Evolutionary conservation across 176 grass and related monocot species (phyloP).

Genomic region (Lolium perenne): DNA sequence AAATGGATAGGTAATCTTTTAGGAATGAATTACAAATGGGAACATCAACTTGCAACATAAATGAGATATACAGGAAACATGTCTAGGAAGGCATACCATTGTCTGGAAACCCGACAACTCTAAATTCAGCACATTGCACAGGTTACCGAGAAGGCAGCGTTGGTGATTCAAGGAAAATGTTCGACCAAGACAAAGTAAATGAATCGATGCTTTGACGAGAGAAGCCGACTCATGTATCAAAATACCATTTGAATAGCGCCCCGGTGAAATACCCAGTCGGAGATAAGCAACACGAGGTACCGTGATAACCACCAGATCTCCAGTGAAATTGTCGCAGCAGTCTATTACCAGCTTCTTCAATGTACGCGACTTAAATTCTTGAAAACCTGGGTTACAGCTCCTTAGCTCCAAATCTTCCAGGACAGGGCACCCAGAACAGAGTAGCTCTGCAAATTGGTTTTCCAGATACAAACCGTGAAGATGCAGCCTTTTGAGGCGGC

Average conservation of each 20-base stretch:
- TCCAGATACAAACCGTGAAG: background rate
- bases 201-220: conserved; percentile 3
- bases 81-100: background rate
- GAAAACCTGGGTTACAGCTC: accelerated
- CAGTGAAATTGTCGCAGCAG: background rate
- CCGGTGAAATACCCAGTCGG: background rate
- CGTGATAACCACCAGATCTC: background rate
- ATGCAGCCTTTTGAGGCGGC: background rate
- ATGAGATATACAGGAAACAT: background rate
- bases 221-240: conserved; percentile 11
- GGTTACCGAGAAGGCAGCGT: background rate
- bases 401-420: conserved; percentile 23
- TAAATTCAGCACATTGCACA: conserved; percentile 6
- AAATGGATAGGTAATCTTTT: background rate
- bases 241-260: background rate
- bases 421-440: conserved; percentile 18
- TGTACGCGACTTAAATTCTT: conserved; percentile 6
- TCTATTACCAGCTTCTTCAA: conserved; percentile 5
- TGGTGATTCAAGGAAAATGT: background rate
- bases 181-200: background rate
- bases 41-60: background rate
- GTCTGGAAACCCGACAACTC: background rate
- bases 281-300: background rate
- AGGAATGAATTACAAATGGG: background rate
- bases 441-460: background rate